phyloP scores from a whole-genome alignment of 225 moss, liverwort and hornwort species.

The Polytrichum commune region DNA sequence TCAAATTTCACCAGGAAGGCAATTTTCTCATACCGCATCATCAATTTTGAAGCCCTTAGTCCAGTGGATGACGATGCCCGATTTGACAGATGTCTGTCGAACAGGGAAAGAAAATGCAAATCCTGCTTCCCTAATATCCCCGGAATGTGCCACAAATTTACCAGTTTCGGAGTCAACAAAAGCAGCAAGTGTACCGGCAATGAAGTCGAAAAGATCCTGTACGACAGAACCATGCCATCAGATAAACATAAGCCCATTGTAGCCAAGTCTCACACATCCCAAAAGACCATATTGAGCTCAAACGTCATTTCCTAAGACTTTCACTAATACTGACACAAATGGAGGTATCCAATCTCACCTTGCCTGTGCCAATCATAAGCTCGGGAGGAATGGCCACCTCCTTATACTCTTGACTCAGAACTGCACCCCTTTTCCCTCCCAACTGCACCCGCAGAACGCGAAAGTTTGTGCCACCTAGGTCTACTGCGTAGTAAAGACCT shows the following conservation, averaged over 20 bases:
- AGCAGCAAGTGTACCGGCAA: conserved; percentile 68
- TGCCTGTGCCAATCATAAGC: conserved; percentile 83
- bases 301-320: not conserved
- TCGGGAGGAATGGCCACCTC: conserved; percentile 90
- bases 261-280: not conserved
- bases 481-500: conserved; percentile 87
- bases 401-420: conserved; percentile 79
- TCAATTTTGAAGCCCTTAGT: conserved; percentile 97
- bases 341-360: conserved; percentile 41
- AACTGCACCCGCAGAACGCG: conserved; percentile 91
- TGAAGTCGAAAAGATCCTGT: conserved; percentile 95
- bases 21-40: conserved; percentile 62
- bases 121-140: conserved; percentile 63
- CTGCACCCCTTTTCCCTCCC: conserved; percentile 76
- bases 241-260: not conserved
- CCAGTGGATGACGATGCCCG: conserved; percentile 93
- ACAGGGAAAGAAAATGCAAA: conserved; percentile 97
- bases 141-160: conserved; percentile 43
- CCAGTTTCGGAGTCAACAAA: conserved; percentile 87
- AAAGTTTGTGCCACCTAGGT: conserved; percentile 96
- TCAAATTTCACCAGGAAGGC: too few relatives aligned
- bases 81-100: conserved; percentile 85
- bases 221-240: conserved; percentile 1
- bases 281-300: not conserved
- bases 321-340: not conserved